Conservation (phyloP, 129 eudicot genomes). For the Solidago caesia region DNA sequence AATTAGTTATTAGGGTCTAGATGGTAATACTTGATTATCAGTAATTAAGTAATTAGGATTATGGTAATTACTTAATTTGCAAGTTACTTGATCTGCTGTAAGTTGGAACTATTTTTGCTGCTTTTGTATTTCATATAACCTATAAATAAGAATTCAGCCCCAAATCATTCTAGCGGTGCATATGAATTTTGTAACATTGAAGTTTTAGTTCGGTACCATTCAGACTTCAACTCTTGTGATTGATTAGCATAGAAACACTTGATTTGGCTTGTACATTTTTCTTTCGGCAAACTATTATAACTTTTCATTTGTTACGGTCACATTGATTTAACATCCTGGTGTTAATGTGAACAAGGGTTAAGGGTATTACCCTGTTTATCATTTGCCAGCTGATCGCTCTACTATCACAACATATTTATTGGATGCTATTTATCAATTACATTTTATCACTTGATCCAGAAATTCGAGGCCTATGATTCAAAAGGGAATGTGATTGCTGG, state of each 20-base stretch:
- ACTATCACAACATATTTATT: slow-evolving; percentile 5
- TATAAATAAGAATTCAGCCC: too few relatives aligned
- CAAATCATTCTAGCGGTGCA: not conserved
- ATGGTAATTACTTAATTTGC: too few relatives aligned
- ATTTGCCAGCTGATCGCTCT: too few relatives aligned
- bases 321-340: not conserved
- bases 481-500: slow-evolving; percentile 77
- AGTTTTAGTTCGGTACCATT: not conserved
- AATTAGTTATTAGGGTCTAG: too few relatives aligned
- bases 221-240: not conserved
- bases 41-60: too few relatives aligned
- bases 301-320: too few relatives aligned
- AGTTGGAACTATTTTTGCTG: too few relatives aligned
- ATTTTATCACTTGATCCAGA: slow-evolving; percentile 46
- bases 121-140: too few relatives aligned
- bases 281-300: too few relatives aligned
- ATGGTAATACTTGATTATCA: too few relatives aligned
- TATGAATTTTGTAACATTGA: not conserved
- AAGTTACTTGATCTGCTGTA: too few relatives aligned
- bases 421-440: slow-evolving; percentile 13
- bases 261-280: slow-evolving; percentile 2
- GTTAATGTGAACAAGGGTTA: not conserved
- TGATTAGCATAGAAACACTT: not conserved
- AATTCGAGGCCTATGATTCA: slow-evolving; percentile 84
- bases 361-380: not conserved